Evolutionary conservation across 2,329 filamentous ascomycete genomes (phyloP), one percentile per base, ranked within the genome.

Genomic region (Pestalotiopsis sp.): DNA sequence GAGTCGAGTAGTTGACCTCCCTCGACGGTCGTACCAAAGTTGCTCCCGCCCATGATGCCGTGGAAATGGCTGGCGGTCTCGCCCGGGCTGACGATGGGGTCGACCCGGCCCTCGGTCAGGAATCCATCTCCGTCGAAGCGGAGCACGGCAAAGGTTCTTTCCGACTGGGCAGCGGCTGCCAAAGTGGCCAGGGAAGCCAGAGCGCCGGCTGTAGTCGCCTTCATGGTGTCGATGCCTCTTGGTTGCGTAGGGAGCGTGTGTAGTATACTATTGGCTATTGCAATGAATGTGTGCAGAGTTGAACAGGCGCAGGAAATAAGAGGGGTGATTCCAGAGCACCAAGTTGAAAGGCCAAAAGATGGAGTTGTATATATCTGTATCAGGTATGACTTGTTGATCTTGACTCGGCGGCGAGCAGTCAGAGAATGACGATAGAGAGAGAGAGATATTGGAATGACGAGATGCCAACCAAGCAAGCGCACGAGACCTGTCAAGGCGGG

Each of bases 41-140:
- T 90, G 79, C 88, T 92, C 68, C 90, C 92, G 58, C 91, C 92
- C 80, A 91, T 87, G 72, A 94, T 86, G 65, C 86, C 88, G 81
- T 95, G 93, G 31, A 92, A 87, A 78, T 95, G 92, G 61, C 79
- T 76, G 2, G 90, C 85, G 14, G 86, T 76, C 12, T 73, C 69
- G 23, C 91, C 91, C 14, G 91, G 91, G 69, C 77, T 84, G 70
- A 94, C 83, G 71, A 94, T 90, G 67, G 92, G 92, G 74, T 95
- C 92, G 58, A 87, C 79, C 58, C 87, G 88, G 75, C 88, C 88
- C 64, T 85, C 82, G 63, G 87, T 87, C 73, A 90, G 84, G 74
- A 91, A 87, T 57, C 87, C 85, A 72, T 88, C 84, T 75, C 90
- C 90, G 76, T 88, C 88, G 84, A 93, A 93, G 75, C 87, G 90